phyloP scores from a whole-genome alignment of 768 basidiomycete species.

The Pulveroboletus frians region DNA sequence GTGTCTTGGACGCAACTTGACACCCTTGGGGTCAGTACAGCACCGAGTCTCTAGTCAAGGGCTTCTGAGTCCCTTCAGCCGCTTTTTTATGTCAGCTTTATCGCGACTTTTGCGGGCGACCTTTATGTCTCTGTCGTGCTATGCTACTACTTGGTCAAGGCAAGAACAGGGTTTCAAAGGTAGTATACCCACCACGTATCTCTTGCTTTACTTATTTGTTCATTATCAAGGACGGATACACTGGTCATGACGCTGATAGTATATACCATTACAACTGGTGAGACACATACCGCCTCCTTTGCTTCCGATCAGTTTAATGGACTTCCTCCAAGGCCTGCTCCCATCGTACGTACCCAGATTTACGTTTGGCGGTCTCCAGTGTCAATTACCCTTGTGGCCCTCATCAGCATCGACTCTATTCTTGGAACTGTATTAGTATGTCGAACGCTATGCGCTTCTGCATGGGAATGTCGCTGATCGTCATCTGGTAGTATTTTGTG shows the following conservation, averaged over 20 bases:
- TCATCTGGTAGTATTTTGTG: conserved; percentile 32
- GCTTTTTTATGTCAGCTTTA: conserved; percentile 50
- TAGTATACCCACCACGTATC: conserved; percentile 12
- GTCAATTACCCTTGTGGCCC: not conserved
- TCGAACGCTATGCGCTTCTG: not conserved
- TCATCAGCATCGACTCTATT: conserved; percentile 41
- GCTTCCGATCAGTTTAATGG: not conserved
- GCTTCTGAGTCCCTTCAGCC: conserved; percentile 27
- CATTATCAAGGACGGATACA: conserved; percentile 42
- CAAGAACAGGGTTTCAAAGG: conserved; percentile 50
- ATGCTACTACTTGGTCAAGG: conserved; percentile 43
- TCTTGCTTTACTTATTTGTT: not conserved
- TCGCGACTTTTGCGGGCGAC: conserved; percentile 45
- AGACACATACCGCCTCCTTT: conserved; percentile 19
- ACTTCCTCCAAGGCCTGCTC: conserved; percentile 34
- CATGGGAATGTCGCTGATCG: not conserved
- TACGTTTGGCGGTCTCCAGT: not conserved
- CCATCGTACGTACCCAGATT: conserved; percentile 30
- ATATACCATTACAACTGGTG: conserved; percentile 53
- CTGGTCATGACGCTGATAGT: conserved; percentile 44
- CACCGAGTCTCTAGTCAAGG: not conserved
- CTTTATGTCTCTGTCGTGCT: conserved; percentile 46
- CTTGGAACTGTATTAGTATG: conserved; percentile 40
- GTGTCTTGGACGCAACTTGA: conserved; percentile 35
- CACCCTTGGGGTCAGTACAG: conserved; percentile 34